Conservation (phyloP, 2,329 filamentous ascomycete genomes). For the Didymella keratinophila region DNA sequence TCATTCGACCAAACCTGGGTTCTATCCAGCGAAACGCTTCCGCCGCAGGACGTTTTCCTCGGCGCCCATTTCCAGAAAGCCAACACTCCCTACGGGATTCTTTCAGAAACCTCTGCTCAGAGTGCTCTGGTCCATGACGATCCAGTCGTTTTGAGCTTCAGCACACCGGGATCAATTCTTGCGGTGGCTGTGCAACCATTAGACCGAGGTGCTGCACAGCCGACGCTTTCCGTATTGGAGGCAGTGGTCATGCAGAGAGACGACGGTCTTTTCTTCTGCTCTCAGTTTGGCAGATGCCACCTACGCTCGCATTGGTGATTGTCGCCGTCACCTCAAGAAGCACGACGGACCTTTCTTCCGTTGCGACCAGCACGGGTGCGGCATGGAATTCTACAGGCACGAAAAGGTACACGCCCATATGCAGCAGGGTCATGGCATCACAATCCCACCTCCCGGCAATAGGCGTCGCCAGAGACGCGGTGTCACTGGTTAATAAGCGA, state of each 20-base stretch:
- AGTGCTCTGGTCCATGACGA: not conserved
- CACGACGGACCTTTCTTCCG: constrained; percentile 8
- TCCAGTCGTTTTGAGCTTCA: not conserved
- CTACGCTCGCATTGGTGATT: constrained; percentile 16
- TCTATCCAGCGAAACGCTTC: not conserved
- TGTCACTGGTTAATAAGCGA: not conserved
- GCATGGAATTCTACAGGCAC: constrained; percentile 24
- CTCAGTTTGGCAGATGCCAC: not conserved
- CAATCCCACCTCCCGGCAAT: not conserved
- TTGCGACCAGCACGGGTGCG: constrained; percentile 21
- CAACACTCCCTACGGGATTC: not conserved
- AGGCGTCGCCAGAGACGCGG: not conserved
- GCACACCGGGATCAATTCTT: not conserved
- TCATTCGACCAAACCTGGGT: not conserved
- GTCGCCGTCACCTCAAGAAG: constrained; percentile 30
- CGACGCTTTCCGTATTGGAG: too few species aligned
- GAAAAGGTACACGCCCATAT: constrained; percentile 30
- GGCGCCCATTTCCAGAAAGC: not conserved
- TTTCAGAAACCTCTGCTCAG: not conserved
- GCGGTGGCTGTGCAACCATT: not conserved
- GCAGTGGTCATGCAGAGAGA: not conserved
- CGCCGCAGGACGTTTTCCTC: not conserved
- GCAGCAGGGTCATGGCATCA: constrained; percentile 10
- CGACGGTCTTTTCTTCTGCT: constrained; percentile 1
- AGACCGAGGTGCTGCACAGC: not conserved